Evolutionary conservation across 2,329 filamentous ascomycete species (phyloP).

Genomic region (Sclerotinia subarctica): DNA sequence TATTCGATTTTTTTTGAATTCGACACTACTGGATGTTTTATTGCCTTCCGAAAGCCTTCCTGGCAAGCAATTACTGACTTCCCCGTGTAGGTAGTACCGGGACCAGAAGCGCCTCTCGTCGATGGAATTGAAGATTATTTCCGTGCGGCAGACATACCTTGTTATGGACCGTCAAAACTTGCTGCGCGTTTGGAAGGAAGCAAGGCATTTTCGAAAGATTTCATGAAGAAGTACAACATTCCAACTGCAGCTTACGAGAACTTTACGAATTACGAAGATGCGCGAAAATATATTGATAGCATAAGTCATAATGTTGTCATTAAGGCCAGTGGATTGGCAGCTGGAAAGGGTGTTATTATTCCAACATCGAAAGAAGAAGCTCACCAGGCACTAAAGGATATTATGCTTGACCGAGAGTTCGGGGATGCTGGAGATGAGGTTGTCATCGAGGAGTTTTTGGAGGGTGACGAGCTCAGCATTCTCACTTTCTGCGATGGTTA

Average conservation of each 20-base stretch:
- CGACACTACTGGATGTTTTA: background rate
- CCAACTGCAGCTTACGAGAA: slow-evolving; percentile 90
- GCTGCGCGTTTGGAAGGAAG: slow-evolving; percentile 92
- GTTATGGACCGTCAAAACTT: slow-evolving; percentile 78
- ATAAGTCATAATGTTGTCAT: slow-evolving; percentile 77
- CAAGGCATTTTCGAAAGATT: slow-evolving; percentile 97
- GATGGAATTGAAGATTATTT: slow-evolving; percentile 87
- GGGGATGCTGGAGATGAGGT: slow-evolving; percentile 84
- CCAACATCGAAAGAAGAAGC: slow-evolving; percentile 72
- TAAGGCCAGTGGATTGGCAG: slow-evolving; percentile 89
- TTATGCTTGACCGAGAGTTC: slow-evolving; percentile 88
- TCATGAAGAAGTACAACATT: slow-evolving; percentile 88
- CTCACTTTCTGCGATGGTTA: slow-evolving; percentile 89
- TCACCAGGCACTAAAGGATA: slow-evolving; percentile 74
- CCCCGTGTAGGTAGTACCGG: slow-evolving; percentile 62
- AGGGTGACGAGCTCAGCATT: slow-evolving; percentile 89
- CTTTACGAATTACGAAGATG: slow-evolving; percentile 73
- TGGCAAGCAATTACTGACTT: background rate
- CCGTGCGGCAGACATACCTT: slow-evolving; percentile 41
- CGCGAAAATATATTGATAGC: slow-evolving; percentile 69
- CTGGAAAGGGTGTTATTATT: slow-evolving; percentile 89
- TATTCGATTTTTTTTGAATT: background rate
- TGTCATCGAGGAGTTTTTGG: slow-evolving; percentile 90
- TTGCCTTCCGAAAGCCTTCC: background rate
- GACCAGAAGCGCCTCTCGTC: slow-evolving; percentile 90